Conservation (phyloP, 192 early-diverging fungal species). For the Geranomyces michiganensis region DNA sequence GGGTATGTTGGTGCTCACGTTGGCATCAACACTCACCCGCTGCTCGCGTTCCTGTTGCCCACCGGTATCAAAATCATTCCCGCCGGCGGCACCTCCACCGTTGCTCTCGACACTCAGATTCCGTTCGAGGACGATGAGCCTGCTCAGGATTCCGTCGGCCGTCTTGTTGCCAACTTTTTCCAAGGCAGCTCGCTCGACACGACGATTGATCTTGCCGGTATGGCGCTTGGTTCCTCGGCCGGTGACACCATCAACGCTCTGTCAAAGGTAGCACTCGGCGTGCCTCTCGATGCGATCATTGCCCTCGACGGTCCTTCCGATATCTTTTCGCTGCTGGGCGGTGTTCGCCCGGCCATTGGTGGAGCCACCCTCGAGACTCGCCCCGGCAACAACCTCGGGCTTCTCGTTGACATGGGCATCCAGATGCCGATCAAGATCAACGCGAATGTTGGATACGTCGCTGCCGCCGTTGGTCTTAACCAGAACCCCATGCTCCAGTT, state of each 20-base stretch:
- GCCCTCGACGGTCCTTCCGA: conserved; percentile 30
- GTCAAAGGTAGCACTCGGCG: conserved; percentile 13
- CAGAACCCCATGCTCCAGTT: conserved; percentile 33
- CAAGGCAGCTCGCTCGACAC: conserved; percentile 23
- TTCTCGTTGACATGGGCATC: conserved; percentile 26
- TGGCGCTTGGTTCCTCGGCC: conserved; percentile 23
- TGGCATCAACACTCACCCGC: conserved; percentile 29
- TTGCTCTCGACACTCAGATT: conserved; percentile 22
- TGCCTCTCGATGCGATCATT: conserved; percentile 22
- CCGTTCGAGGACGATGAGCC: conserved; percentile 36
- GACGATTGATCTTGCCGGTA: conserved; percentile 1
- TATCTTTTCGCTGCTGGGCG: conserved; percentile 29
- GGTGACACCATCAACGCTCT: conserved; percentile 29
- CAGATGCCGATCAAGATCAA: conserved; percentile 15
- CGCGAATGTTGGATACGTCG: conserved; percentile 30
- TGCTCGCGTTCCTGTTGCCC: conserved; percentile 22
- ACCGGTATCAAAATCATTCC: conserved; percentile 22
- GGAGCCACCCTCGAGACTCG: conserved; percentile 31
- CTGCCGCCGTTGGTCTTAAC: conserved; percentile 26
- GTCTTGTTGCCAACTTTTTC: conserved; percentile 38
- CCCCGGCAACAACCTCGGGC: conserved; percentile 33
- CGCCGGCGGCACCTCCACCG: conserved; percentile 1
- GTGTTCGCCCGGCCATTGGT: conserved; percentile 19
- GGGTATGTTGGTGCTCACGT: conserved; percentile 28
- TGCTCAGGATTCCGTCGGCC: conserved; percentile 34